A percentile compares a stretch with the other conserved stretches of the same genome.
Conservation (phyloP, 2,329 filamentous ascomycete genomes). For the Gremmenia infestans region DNA sequence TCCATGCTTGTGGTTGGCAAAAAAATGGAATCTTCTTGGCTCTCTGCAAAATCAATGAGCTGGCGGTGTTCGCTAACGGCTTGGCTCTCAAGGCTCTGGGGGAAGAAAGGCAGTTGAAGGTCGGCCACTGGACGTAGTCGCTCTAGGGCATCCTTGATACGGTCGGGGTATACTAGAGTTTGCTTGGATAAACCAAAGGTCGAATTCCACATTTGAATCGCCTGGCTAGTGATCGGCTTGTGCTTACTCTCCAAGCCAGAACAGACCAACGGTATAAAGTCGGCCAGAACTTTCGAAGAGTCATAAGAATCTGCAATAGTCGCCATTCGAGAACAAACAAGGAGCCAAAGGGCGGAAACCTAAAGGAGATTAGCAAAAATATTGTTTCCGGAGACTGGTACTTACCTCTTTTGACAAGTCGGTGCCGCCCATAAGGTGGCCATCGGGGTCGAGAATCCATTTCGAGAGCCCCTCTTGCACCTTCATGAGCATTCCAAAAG, state of each 20-base stretch:
- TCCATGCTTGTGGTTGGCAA: conserved; percentile 10
- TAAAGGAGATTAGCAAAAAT: conserved; percentile 31
- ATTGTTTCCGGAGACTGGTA: conserved; percentile 13
- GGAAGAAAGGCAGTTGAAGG: conserved; percentile 44
- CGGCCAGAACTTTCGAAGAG: conserved; percentile 41
- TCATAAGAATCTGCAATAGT: conserved; percentile 34
- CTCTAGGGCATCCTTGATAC: conserved; percentile 57
- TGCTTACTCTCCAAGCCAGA: conserved; percentile 55
- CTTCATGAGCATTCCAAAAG: conserved; percentile 50
- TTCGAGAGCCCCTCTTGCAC: conserved; percentile 56
- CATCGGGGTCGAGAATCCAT: conserved; percentile 59
- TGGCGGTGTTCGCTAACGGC: conserved; percentile 25
- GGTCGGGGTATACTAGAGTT: conserved; percentile 56
- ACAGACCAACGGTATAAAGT: conserved; percentile 50
- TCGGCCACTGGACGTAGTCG: conserved; percentile 53
- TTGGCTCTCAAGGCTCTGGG: conserved; percentile 31
- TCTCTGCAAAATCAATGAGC: conserved; percentile 37
- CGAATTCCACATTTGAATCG: conserved; percentile 63
- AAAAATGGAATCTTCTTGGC: conserved; percentile 17
- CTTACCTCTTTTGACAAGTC: conserved; percentile 43
- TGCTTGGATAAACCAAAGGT: conserved; percentile 57
- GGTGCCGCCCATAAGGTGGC: conserved; percentile 38
- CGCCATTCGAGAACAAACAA: conserved; percentile 35
- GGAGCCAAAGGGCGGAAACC: conserved; percentile 47
- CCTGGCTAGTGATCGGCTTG: conserved; percentile 47